A percentile compares a stretch with the other conserved stretches of the same genome.
Evolutionary conservation across 768 basidiomycete species (phyloP).

Genomic region (Pleurotus citrinopileatus): DNA sequence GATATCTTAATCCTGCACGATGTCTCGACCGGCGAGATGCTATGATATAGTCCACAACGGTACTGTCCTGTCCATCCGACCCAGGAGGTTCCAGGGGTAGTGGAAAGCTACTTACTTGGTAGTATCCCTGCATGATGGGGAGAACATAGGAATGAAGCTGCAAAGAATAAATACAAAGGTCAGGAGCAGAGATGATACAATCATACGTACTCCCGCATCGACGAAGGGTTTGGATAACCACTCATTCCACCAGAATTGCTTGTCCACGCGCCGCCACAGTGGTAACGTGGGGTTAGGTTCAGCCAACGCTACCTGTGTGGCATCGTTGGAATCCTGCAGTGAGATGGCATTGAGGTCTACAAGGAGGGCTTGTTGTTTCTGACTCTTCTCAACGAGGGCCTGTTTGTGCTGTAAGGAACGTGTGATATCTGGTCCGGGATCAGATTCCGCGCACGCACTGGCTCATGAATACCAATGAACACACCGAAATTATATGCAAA

Average conservation of each 20-base stretch:
- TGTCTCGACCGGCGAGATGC: slow-evolving; percentile 86
- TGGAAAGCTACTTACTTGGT: slow-evolving; percentile 69
- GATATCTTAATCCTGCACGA: slow-evolving; percentile 91
- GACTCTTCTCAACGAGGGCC: slow-evolving; percentile 54
- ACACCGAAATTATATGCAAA: slow-evolving; percentile 85
- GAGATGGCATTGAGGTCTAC: slow-evolving; percentile 56
- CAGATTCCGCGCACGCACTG: too few relatives aligned
- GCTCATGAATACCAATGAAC: slow-evolving; percentile 12
- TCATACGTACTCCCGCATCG: slow-evolving; percentile 71
- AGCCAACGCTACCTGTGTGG: slow-evolving; percentile 31
- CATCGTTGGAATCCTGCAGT: slow-evolving; percentile 21
- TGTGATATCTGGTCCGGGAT: slow-evolving; percentile 60
- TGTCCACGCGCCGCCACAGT: slow-evolving; percentile 87
- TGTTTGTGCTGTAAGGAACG: slow-evolving; percentile 80
- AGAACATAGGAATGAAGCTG: slow-evolving; percentile 83
- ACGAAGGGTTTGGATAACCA: slow-evolving; percentile 81
- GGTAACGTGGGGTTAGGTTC: slow-evolving; percentile 82
- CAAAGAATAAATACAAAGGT: background rate
- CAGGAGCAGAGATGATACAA: background rate
- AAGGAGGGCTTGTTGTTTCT: slow-evolving; percentile 57
- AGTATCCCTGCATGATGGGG: slow-evolving; percentile 93
- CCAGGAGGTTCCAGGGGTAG: slow-evolving; percentile 50
- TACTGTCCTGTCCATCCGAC: slow-evolving; percentile 41
- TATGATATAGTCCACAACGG: slow-evolving; percentile 71
- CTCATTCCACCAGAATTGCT: slow-evolving; percentile 97